These are phyloP conservation scores for Nicotiana otophora DNA, from an alignment of 257 asterid genomes.

Conservation along the genomic window DNA sequence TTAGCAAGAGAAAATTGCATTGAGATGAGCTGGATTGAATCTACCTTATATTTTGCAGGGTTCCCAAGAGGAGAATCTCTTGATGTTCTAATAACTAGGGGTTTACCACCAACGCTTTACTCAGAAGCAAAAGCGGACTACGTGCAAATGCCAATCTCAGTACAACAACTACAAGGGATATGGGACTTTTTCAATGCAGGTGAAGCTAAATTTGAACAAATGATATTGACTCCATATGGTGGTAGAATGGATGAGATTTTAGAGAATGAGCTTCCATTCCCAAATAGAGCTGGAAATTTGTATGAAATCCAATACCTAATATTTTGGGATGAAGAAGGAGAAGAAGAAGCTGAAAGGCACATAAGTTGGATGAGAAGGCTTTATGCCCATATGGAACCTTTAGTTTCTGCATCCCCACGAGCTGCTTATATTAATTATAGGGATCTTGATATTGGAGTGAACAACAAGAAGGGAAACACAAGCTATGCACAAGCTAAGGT, in stretches of 20 bases:
- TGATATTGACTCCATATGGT: background rate
- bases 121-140: too few relatives aligned
- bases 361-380: background rate
- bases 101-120: too few relatives aligned
- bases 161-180: background rate
- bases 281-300: background rate
- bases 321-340: background rate
- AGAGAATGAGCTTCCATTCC: background rate
- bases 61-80: too few relatives aligned
- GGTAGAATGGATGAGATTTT: background rate
- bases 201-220: background rate
- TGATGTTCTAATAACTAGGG: too few relatives aligned
- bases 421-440: background rate
- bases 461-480: background rate
- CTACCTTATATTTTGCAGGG: too few relatives aligned
- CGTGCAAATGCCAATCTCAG: too few relatives aligned
- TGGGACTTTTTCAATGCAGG: background rate
- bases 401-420: background rate
- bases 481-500: background rate
- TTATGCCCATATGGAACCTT: background rate
- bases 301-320: background rate
- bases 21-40: too few relatives aligned
- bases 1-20: too few relatives aligned
- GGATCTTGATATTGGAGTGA: background rate
- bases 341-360: background rate